Conservation (phyloP, 495 filamentous ascomycete genomes). For the Penicillium desertorum region DNA sequence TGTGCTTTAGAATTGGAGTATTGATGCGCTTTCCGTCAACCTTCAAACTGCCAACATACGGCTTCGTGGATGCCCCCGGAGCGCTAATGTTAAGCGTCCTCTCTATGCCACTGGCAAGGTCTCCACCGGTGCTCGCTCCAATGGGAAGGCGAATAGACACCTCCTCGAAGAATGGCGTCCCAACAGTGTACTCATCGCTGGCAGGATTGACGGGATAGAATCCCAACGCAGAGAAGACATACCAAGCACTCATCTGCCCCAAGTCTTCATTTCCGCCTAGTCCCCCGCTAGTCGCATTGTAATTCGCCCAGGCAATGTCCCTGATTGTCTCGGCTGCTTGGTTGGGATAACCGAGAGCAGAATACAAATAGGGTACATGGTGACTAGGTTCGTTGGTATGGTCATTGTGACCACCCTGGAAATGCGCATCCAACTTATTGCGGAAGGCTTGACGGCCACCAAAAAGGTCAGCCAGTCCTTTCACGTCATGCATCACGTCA, state of each 20-base stretch:
- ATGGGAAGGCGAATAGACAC: constrained; percentile 22
- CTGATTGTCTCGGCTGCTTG: constrained; percentile 24
- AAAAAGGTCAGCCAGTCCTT: constrained; percentile 24
- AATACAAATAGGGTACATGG: constrained; percentile 32
- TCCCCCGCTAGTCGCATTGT: constrained; percentile 32
- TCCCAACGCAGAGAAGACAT: constrained; percentile 29
- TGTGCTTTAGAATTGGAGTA: constrained; percentile 18
- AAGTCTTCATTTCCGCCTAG: constrained; percentile 32
- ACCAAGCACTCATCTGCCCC: constrained; percentile 35
- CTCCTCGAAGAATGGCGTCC: constrained; percentile 29
- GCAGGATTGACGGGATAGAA: constrained; percentile 33
- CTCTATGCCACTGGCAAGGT: constrained; percentile 9
- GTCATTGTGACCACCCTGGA: constrained; percentile 31
- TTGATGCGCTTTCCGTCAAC: constrained; percentile 19
- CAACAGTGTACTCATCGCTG: constrained; percentile 30
- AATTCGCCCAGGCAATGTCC: constrained; percentile 26
- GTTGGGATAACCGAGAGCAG: constrained; percentile 22
- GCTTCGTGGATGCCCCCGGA: constrained; percentile 20
- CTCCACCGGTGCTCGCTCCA: constrained; percentile 21
- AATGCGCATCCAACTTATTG: constrained; percentile 26
- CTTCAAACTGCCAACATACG: constrained; percentile 24
- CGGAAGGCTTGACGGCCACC: constrained; percentile 22
- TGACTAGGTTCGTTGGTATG: constrained; percentile 33
- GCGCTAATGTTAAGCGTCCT: constrained; percentile 23
- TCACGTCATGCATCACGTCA: constrained; percentile 31